These are phyloP conservation scores for Mucor circinelloides DNA, from an alignment of 371 early-diverging fungal genomes.

Conservation along the genomic window DNA sequence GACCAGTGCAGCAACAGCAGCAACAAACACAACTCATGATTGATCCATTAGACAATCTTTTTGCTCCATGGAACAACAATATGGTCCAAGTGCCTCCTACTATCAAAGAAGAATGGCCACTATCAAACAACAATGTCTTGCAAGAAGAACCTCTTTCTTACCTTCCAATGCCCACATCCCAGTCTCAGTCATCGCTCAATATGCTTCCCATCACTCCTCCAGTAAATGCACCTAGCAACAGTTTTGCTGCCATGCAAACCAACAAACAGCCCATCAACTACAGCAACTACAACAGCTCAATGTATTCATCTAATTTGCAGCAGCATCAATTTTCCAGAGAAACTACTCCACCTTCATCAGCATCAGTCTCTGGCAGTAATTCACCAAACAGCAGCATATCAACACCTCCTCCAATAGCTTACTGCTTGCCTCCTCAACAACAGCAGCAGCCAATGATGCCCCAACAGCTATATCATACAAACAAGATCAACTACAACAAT, in stretches of 20 bases:
- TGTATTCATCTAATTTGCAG: background rate
- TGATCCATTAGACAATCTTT: background rate
- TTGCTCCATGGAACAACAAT: conserved; percentile 10
- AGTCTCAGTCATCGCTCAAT: background rate
- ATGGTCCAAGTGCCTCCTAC: conserved; percentile 1
- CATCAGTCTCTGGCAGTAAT: conserved; percentile 9
- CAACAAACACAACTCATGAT: background rate
- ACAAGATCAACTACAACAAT: background rate
- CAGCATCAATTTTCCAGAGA: conserved; percentile 2
- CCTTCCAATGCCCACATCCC: background rate
- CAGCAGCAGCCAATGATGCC: background rate
- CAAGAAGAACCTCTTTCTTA: background rate
- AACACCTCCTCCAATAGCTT: conserved; percentile 12
- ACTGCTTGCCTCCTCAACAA: background rate
- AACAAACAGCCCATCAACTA: background rate
- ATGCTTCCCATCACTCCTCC: conserved; percentile 6
- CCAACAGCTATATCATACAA: background rate
- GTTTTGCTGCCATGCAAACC: background rate
- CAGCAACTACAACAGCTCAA: background rate
- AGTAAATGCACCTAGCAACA: background rate
- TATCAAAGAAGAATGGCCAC: conserved; percentile 23
- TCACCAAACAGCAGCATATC: conserved; percentile 12
- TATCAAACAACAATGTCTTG: background rate
- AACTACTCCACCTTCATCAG: conserved; percentile 15
- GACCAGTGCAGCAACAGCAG: too few species aligned